Conservation (phyloP, 2,329 filamentous ascomycete species). For the Chaetomium sp. region DNA sequence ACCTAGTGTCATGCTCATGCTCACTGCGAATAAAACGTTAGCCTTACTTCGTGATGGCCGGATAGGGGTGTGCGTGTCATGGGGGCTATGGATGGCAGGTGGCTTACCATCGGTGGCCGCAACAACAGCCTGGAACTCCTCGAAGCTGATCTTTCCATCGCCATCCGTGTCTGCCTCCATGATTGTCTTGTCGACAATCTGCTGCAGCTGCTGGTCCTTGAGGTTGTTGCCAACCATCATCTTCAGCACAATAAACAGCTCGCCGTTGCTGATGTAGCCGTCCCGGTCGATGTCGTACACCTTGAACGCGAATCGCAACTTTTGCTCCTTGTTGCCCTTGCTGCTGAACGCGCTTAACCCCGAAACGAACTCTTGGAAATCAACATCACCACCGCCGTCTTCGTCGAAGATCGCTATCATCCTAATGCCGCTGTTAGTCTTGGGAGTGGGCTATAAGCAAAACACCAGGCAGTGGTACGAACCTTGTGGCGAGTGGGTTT, state of each 20-base stretch:
- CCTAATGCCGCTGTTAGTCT: constrained; percentile 36
- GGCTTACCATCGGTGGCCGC: constrained; percentile 39
- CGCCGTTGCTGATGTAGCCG: constrained; percentile 96
- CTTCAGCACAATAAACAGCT: constrained; percentile 98
- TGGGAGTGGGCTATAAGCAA: background rate
- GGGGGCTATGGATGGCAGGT: background rate
- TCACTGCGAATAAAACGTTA: background rate
- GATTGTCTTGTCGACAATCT: constrained; percentile 99
- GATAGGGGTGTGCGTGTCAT: background rate
- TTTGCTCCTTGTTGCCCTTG: constrained; percentile 99
- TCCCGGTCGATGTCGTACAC: constrained; percentile 99
- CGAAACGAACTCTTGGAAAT: constrained; percentile 97
- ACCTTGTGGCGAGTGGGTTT: constrained; percentile 94
- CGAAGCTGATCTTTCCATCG: constrained; percentile 97
- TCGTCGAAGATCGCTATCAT: constrained; percentile 99
- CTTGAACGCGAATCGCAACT: constrained; percentile 95
- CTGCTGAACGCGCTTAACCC: constrained; percentile 92
- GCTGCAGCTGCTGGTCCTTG: constrained; percentile 97
- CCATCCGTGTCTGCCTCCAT: constrained; percentile 97
- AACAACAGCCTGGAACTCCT: constrained; percentile 98
- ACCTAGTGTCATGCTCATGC: constrained; percentile 1
- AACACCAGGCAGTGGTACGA: background rate
- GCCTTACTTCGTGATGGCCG: background rate
- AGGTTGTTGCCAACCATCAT: constrained; percentile 99
- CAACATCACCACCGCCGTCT: constrained; percentile 93